Evolutionary conservation across 768 basidiomycete genomes (phyloP).

Genomic region (Leccinum truebloodii): DNA sequence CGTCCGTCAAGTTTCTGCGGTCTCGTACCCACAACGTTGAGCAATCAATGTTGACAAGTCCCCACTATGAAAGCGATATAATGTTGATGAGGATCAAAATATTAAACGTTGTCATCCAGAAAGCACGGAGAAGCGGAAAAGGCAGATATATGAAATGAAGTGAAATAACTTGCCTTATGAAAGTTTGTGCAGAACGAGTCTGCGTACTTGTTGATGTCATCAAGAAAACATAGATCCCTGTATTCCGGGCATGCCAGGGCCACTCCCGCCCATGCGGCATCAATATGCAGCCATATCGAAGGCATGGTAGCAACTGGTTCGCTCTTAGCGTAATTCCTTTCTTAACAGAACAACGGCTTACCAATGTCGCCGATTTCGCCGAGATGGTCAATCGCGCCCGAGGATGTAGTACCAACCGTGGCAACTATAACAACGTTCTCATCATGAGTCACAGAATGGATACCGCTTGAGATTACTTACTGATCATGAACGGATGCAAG

Average conservation of each 20-base stretch:
- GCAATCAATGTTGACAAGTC: constrained; percentile 88
- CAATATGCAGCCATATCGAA: constrained; percentile 84
- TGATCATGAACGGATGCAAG: constrained; percentile 75
- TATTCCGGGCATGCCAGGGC: constrained; percentile 80
- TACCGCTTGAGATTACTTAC: constrained; percentile 39
- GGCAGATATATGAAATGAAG: not conserved
- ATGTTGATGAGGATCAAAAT: not conserved
- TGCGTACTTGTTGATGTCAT: constrained; percentile 73
- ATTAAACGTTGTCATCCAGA: not conserved
- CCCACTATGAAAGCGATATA: constrained; percentile 58
- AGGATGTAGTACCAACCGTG: constrained; percentile 88
- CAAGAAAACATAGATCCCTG: constrained; percentile 58
- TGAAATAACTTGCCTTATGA: constrained; percentile 63
- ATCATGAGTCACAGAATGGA: constrained; percentile 1
- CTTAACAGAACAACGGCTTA: constrained; percentile 33
- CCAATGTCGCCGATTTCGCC: constrained; percentile 72
- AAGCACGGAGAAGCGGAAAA: not conserved
- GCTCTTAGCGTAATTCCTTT: not conserved
- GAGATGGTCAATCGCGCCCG: constrained; percentile 82
- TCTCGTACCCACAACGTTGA: constrained; percentile 81
- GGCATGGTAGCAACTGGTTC: constrained; percentile 58
- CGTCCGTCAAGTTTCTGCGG: constrained; percentile 68
- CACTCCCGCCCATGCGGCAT: constrained; percentile 91
- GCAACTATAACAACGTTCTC: constrained; percentile 53
- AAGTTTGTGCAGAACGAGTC: constrained; percentile 89